phyloP scores from a whole-genome alignment of 75 land plant species.

The Azolla pinnata region DNA sequence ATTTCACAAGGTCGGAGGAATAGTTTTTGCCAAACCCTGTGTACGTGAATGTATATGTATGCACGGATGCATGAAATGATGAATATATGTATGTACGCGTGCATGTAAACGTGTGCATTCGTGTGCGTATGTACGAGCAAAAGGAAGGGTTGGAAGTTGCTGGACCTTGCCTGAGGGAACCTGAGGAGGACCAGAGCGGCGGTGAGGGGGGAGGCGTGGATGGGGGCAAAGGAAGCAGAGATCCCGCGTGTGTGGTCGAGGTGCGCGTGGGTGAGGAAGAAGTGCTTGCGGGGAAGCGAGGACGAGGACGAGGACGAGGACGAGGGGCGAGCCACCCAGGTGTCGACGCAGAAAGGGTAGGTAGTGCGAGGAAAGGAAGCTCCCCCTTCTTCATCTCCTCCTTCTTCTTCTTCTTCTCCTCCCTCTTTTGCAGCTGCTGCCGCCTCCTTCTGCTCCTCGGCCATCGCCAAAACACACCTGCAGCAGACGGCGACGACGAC shows the following conservation, averaged over 20 bases:
- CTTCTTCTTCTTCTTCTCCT: too few species aligned
- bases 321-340: conserved; percentile 24
- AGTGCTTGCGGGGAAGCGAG: conserved; percentile 36
- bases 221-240: conserved; percentile 29
- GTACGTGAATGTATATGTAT: neutral
- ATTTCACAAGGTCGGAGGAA: too few species aligned
- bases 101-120: neutral
- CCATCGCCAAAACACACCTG: too few species aligned
- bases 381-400: conserved; percentile 8
- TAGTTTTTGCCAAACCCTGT: too few species aligned
- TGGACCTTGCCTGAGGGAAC: conserved; percentile 29
- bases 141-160: neutral
- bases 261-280: conserved; percentile 89
- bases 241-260: conserved; percentile 53
- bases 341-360: conserved; percentile 59
- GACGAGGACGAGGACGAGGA: too few species aligned
- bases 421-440: too few species aligned
- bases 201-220: conserved; percentile 54
- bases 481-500: too few species aligned
- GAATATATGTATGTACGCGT: conserved; percentile 1
- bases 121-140: neutral
- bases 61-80: neutral
- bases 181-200: conserved; percentile 32
- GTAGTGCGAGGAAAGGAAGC: neutral
- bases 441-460: too few species aligned